Evolutionary conservation across 2,329 filamentous ascomycete species (phyloP).

Genomic region (Emydomyces testavorans): DNA sequence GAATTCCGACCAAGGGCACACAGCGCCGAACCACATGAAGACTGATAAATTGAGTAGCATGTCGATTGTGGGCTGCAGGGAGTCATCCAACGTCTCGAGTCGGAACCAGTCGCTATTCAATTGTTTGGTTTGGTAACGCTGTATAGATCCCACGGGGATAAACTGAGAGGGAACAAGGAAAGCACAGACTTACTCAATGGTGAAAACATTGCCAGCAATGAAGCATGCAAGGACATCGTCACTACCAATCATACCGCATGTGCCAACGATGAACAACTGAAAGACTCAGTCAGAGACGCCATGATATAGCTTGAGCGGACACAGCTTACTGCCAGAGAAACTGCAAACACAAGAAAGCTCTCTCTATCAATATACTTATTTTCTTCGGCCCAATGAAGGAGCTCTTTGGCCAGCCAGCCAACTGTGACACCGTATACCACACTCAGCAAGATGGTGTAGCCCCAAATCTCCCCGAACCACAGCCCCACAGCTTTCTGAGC

Average conservation of each 20-base stretch:
- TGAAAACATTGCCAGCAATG: conserved; percentile 81
- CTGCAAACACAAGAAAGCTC: conserved; percentile 76
- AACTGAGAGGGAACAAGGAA: not conserved
- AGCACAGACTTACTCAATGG: conserved; percentile 53
- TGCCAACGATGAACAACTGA: conserved; percentile 70
- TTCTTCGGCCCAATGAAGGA: conserved; percentile 75
- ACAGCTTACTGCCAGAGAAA: conserved; percentile 59
- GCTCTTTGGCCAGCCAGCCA: conserved; percentile 68
- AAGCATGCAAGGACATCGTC: conserved; percentile 90
- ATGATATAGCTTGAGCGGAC: not conserved
- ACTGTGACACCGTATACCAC: conserved; percentile 64
- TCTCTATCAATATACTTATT: conserved; percentile 73
- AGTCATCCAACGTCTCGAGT: conserved; percentile 76
- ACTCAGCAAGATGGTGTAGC: conserved; percentile 69
- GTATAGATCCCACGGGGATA: not conserved
- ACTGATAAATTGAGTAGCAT: conserved; percentile 84
- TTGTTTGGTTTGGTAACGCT: conserved; percentile 6
- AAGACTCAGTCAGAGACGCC: conserved; percentile 6
- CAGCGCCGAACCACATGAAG: conserved; percentile 83
- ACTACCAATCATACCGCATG: conserved; percentile 73
- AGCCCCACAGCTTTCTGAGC: conserved; percentile 56
- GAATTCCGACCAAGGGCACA: conserved; percentile 70
- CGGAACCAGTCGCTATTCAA: conserved; percentile 71
- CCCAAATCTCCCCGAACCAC: conserved; percentile 80
- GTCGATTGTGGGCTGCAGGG: conserved; percentile 85